These are phyloP conservation scores for Mycena sanguinolenta DNA, from an alignment of 768 basidiomycete genomes.

Conservation along the genomic window DNA sequence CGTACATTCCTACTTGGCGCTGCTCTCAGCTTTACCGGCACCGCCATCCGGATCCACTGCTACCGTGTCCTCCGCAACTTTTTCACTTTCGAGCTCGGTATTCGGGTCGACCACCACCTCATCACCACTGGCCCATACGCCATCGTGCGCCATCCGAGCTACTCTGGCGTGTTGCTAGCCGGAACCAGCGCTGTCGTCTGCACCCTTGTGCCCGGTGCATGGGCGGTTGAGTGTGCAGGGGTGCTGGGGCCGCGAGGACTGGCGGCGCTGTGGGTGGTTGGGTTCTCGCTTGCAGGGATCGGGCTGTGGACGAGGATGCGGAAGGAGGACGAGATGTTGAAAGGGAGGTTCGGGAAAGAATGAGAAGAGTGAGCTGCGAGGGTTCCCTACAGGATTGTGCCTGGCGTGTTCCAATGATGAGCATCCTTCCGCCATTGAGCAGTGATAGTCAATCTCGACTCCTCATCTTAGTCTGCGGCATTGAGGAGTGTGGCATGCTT, in stretches of 20 bases:
- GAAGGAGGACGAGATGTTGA: conserved; percentile 33
- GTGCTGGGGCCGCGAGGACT: neutral
- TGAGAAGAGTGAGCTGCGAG: conserved; percentile 32
- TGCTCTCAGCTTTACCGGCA: neutral
- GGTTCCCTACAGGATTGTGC: conserved; percentile 23
- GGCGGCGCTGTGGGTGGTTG: conserved; percentile 9
- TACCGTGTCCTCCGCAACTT: conserved; percentile 47
- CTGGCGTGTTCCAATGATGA: conserved; percentile 22
- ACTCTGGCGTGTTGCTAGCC: conserved; percentile 40
- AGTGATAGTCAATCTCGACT: no score
- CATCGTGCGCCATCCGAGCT: conserved; percentile 48
- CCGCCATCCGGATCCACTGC: conserved; percentile 34
- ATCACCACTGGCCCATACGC: conserved; percentile 48
- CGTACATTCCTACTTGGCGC: conserved; percentile 8
- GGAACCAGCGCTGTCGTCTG: conserved; percentile 38
- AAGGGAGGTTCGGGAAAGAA: conserved; percentile 25
- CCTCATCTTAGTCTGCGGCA: no score
- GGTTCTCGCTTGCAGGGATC: neutral
- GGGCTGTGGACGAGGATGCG: conserved; percentile 17
- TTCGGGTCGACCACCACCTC: conserved; percentile 23
- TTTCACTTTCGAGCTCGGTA: conserved; percentile 41
- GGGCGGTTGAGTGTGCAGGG: conserved; percentile 29
- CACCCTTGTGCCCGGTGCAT: conserved; percentile 31
- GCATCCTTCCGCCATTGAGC: no score
- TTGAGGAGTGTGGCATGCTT: no score